Conservation (phyloP, 345 rosid genomes). For the Aethionema arabicum region DNA sequence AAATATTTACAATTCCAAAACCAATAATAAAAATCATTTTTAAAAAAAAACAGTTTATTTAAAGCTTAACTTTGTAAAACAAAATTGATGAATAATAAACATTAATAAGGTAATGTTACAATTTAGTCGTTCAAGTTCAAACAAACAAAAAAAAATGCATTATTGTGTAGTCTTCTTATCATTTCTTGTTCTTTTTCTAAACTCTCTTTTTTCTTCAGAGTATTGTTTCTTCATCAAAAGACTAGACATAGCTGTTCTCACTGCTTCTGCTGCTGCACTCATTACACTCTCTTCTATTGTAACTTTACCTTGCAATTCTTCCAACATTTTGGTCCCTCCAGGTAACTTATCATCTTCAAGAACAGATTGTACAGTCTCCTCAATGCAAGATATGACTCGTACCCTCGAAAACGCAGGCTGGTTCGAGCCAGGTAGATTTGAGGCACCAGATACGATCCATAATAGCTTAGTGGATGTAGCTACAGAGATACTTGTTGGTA, state of each 20-base stretch:
- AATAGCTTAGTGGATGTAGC: constrained; percentile 45
- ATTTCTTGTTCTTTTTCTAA: constrained; percentile 81
- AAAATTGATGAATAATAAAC: no score
- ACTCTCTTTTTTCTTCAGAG: constrained; percentile 65
- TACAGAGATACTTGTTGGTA: constrained; percentile 63
- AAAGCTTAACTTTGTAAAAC: no score
- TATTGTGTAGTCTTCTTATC: constrained; percentile 59
- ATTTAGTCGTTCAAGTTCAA: background rate
- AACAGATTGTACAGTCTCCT: constrained; percentile 33
- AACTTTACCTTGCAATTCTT: constrained; percentile 64
- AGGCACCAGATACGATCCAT: constrained; percentile 80
- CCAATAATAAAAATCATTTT: no score
- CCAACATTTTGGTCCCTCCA: constrained; percentile 57
- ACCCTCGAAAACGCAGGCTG: constrained; percentile 52
- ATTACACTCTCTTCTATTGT: constrained; percentile 56
- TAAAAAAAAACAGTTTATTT: no score
- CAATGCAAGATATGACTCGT: constrained; percentile 46
- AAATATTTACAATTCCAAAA: no score
- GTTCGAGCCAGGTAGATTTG: constrained; percentile 55
- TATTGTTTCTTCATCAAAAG: constrained; percentile 88
- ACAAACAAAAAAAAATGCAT: constrained; percentile 15
- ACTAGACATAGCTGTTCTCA: constrained; percentile 69
- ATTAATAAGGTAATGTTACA: background rate
- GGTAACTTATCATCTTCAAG: constrained; percentile 58
- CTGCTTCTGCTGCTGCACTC: constrained; percentile 73